Percentiles rank a stretch among this genome's conserved stretches.
phyloP scores from a whole-genome alignment of 164 flowering plant species.

The Chimonanthus praecox region DNA sequence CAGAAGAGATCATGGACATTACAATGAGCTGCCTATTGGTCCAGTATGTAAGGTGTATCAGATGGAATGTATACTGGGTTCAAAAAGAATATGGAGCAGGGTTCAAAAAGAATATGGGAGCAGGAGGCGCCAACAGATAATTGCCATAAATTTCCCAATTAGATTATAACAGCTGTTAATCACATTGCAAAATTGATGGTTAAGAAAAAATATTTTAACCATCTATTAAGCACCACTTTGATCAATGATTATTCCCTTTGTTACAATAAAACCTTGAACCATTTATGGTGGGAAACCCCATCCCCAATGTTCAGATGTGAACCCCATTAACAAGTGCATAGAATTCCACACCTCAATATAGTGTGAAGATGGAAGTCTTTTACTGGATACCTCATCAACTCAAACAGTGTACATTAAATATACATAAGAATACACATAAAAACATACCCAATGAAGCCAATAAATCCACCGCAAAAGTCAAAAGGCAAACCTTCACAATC shows the following conservation, averaged over 20 bases:
- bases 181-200: too few species aligned
- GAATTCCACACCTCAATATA: background rate
- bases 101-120: background rate
- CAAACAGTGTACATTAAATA: background rate
- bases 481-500: slow-evolving; percentile 89
- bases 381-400: background rate
- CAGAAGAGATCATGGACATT: too few species aligned
- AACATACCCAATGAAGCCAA: slow-evolving; percentile 90
- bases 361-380: background rate
- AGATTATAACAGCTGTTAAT: background rate
- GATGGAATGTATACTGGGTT: background rate
- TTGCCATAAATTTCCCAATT: background rate
- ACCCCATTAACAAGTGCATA: background rate
- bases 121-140: background rate
- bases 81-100: background rate
- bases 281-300: background rate
- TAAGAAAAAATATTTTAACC: background rate
- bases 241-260: background rate
- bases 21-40: background rate
- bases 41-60: background rate
- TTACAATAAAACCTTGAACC: background rate
- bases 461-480: slow-evolving; percentile 87
- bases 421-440: background rate
- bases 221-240: background rate
- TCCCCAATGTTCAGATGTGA: background rate